Base-by-base conservation (phyloP, 2,329 filamentous ascomycete genomes). In the Ceratocystis papillata region DNA sequence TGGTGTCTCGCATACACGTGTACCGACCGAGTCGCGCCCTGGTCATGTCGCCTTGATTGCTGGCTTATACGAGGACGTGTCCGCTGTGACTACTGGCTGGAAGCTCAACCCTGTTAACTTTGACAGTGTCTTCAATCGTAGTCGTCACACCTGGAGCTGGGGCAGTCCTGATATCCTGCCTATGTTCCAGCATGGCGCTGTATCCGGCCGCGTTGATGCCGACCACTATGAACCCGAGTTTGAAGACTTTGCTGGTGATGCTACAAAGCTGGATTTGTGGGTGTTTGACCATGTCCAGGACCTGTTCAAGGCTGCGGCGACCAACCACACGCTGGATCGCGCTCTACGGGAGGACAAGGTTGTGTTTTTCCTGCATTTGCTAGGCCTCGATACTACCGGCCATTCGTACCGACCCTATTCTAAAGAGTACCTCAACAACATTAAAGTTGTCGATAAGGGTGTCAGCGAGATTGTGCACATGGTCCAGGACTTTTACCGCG, bases 51-150 rank as follows among this genome's bases (percentile, higher is more conserved):
- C 94, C 45, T 82, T 99, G 65, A 99, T 99, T 72, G 94, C 94
- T 5, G 94, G 94, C 3, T 78, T 99, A 46, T 99, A 99, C 74
- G 94, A 99, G 76, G 94, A 99, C 79, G 94, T 99, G 1, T 97
- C 94, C 44, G 89, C 94, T 1, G 94, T 99, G 22, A 96, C 89
- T 37, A 99, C 95, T 0, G 94, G 94, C 17, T 99, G 94, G 94
- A 97, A 99, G 77, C 79, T 96, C 71, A 99, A 99, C 74, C 94
- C 94, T 0, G 94, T 99, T 73, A 89, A 97, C 73, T 99, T 99
- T 73, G 94, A 99, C 77, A 97, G 93, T 72, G 91, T 99, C 10
- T 99, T 99, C 82, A 99, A 99, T 75, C 85, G 90, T 69, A 97
- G 93, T 73, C 82, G 87, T 59, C 95, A 99, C 77, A 99, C 95